Conservation (phyloP, 129 eudicot species). For the Daucus carota region DH1_v3.0 NC_030389.2:44604001-44604500, state of each 20-base stretch:
- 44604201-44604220: slow-evolving; percentile 66
- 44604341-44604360: slow-evolving; percentile 72
- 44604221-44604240: slow-evolving; percentile 64
- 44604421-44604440: slow-evolving; percentile 62
- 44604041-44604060: slow-evolving; percentile 21
- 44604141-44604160: slow-evolving; percentile 44
- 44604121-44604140: slow-evolving; percentile 71
- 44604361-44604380: slow-evolving; percentile 73
- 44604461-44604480: slow-evolving; percentile 19
- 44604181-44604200: slow-evolving; percentile 84
- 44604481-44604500: slow-evolving; percentile 28
- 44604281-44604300: slow-evolving; percentile 73
- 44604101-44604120: slow-evolving; percentile 59
- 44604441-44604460: slow-evolving; percentile 55
- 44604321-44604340: slow-evolving; percentile 58
- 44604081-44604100: slow-evolving; percentile 43
- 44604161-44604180: slow-evolving; percentile 90
- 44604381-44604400: slow-evolving; percentile 46
- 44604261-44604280: slow-evolving; percentile 44
- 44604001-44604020: slow-evolving; percentile 66
- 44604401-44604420: slow-evolving; percentile 64
- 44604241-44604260: slow-evolving; percentile 56
- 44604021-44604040: slow-evolving; percentile 54
- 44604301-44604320: slow-evolving; percentile 74
- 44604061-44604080: slow-evolving; percentile 48